phyloP scores from a whole-genome alignment of 768 basidiomycete genomes.

The Auriscalpium vulgare region DNA sequence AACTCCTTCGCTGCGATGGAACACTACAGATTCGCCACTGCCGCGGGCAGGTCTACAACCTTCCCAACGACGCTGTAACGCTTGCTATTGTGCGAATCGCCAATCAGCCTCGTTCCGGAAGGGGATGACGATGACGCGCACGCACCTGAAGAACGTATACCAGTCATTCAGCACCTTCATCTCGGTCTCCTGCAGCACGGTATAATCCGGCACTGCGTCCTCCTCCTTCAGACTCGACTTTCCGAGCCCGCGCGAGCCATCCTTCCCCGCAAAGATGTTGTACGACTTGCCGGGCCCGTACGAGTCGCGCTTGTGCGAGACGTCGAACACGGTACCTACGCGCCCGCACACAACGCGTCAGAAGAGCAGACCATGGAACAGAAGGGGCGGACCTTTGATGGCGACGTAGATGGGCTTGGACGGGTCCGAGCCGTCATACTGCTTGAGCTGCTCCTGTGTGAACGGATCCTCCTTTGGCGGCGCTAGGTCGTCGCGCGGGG shows the following conservation, averaged over 20 bases:
- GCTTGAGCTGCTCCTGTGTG: conserved; percentile 56
- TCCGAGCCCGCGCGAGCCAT: conserved; percentile 84
- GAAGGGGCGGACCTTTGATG: conserved; percentile 63
- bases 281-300: conserved; percentile 81
- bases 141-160: conserved; percentile 81
- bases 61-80: conserved; percentile 84
- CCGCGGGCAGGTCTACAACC: conserved; percentile 47
- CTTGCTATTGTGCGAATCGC: conserved; percentile 39
- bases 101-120: neutral
- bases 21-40: conserved; percentile 22
- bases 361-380: neutral
- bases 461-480: conserved; percentile 76
- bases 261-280: conserved; percentile 87
- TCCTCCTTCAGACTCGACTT: conserved; percentile 81
- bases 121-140: conserved; percentile 15
- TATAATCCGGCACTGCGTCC: conserved; percentile 86
- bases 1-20: too few relatives aligned
- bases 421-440: conserved; percentile 62
- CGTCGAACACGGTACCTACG: conserved; percentile 84
- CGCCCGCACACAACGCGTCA: neutral
- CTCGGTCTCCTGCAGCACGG: conserved; percentile 61
- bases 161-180: conserved; percentile 81
- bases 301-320: conserved; percentile 74
- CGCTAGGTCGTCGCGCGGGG: conserved; percentile 48
- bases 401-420: conserved; percentile 79